A percentile compares a stretch with the other conserved stretches of the same genome.
These are phyloP conservation scores for Hygrophoropsis aurantiaca DNA, from an alignment of 768 basidiomycete species.

Conservation along the genomic window DNA sequence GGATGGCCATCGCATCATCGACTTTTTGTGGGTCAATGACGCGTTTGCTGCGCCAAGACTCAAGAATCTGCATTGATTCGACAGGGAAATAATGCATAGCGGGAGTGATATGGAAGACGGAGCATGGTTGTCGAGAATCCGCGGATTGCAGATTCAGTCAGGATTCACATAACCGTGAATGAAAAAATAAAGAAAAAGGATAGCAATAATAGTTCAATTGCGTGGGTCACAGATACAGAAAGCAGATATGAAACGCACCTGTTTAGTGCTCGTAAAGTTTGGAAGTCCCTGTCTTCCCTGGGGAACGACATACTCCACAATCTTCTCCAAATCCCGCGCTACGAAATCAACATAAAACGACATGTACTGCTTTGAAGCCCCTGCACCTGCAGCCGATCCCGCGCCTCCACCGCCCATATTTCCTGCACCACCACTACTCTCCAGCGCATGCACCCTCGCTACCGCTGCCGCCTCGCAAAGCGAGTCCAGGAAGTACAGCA, in stretches of 20 bases:
- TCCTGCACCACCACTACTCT: too few relatives aligned
- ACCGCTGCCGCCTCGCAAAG: conserved; percentile 78
- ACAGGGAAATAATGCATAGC: background rate
- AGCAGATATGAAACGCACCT: conserved; percentile 47
- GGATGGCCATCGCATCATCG: conserved; percentile 61
- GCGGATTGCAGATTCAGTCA: too few relatives aligned
- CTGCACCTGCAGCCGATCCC: too few relatives aligned
- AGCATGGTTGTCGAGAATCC: too few relatives aligned
- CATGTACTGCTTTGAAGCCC: too few relatives aligned
- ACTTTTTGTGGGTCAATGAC: conserved; percentile 78
- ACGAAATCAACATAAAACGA: conserved; percentile 77
- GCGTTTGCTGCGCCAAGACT: conserved; percentile 86
- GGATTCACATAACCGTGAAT: too few relatives aligned
- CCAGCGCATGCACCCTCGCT: conserved; percentile 49
- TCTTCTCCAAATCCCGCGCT: conserved; percentile 70
- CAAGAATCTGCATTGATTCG: conserved; percentile 64
- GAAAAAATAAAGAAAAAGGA: background rate
- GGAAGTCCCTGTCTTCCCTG: conserved; percentile 84
- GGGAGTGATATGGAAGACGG: background rate
- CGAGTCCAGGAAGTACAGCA: conserved; percentile 87
- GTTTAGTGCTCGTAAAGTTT: conserved; percentile 84
- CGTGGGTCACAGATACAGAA: background rate
- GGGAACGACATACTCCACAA: conserved; percentile 86
- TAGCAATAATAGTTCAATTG: background rate
- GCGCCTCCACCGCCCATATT: too few relatives aligned